These are phyloP conservation scores for Citrullus mucosospermus DNA, from an alignment of 306 rosid species.

Conservation along the genomic window DNA sequence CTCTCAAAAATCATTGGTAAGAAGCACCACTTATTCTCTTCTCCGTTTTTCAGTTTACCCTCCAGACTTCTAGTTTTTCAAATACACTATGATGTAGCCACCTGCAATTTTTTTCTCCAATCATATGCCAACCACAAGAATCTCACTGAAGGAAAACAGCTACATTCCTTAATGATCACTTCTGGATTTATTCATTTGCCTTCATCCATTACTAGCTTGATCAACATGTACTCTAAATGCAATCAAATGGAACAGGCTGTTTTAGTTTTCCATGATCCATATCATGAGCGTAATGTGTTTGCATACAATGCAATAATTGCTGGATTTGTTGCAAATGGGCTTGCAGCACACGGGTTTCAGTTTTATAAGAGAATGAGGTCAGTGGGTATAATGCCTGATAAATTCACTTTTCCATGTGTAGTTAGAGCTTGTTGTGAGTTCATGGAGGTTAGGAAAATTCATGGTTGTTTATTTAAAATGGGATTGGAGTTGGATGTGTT, in stretches of 20 bases:
- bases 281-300: constrained; percentile 37
- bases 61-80: neutral
- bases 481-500: constrained; percentile 64
- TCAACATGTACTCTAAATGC: constrained; percentile 80
- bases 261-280: constrained; percentile 30
- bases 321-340: constrained; percentile 44
- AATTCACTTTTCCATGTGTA: constrained; percentile 60
- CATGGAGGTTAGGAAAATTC: constrained; percentile 54
- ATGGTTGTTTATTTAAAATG: constrained; percentile 59
- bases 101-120: constrained; percentile 49
- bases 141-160: constrained; percentile 41
- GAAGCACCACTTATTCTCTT: constrained; percentile 11
- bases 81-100: constrained; percentile 16
- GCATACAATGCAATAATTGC: constrained; percentile 67
- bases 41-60: constrained; percentile 12
- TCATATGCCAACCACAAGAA: constrained; percentile 37
- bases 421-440: constrained; percentile 46
- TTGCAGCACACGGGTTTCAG: constrained; percentile 24
- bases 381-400: constrained; percentile 43
- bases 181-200: constrained; percentile 45
- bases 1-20: neutral
- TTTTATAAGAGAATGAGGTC: constrained; percentile 40
- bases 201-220: constrained; percentile 50
- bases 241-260: constrained; percentile 31
- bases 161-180: constrained; percentile 41